Evolutionary conservation across 1,139 yeast species (phyloP), one percentile per base, ranked within the genome.

Genomic region (Arxiozyma telluris): DNA sequence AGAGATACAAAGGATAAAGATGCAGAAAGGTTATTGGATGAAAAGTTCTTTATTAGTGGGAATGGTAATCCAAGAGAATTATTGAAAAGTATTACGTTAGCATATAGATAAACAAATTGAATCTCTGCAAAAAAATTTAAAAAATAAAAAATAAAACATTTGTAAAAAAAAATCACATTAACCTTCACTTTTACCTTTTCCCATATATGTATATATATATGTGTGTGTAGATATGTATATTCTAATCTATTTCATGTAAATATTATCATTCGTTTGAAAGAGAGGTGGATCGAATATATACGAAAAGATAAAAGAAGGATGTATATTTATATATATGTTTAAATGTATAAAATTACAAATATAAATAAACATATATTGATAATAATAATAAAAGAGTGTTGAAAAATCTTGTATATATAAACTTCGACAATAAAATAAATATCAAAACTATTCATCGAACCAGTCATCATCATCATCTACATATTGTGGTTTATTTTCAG

Each of bases 61-160:
- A 82, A 84, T 60, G 96, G 96, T 61, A 88, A 87, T 69, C 91
- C 96, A 44, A 78, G 86, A 55, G 81, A 79, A 59, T 70, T 87
- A 58, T 69, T 85, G 57, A 82, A 75, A 64, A 75, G 79, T 54
- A 71, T 53, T 12, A 45, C 52, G n/a, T 75, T 61, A 72, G 74
- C 54, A 46, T 66, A 50, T 54, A 49, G 64, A 62, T 54, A 54
- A 57, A 50, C 59, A 49, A 44, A 47, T 15, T 23, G 25, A 23
- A 23, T 4, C 6, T 6, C 5, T n/a, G 38, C 25, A 34, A 15
- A 34, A 30, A 30, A 30, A n/a, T n/a, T n/a, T 23, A 34, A 34
- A 15, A 34, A 15, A 34, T 4, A 12, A 12, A 34, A 12, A 34
- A 34, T 15, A 15, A 15, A 34, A 8, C 11, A 27, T 27, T 27